Conservation (phyloP, 2,329 filamentous ascomycete species). For the Alternaria sp. region DNA sequence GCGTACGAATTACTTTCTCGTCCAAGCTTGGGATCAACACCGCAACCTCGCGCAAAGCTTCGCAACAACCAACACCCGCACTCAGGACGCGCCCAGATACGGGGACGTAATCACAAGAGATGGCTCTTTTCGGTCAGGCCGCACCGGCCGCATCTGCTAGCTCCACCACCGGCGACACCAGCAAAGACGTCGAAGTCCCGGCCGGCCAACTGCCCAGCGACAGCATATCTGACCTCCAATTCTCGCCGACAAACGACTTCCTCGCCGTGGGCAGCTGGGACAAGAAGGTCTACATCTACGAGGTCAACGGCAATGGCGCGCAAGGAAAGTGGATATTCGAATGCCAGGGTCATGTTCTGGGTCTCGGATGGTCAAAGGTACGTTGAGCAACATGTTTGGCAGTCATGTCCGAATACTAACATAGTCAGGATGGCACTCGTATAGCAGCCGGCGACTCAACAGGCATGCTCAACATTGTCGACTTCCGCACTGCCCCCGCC, state of each 20-base stretch:
- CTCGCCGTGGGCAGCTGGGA: constrained; percentile 95
- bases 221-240: constrained; percentile 85
- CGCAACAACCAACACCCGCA: constrained; percentile 9
- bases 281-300: constrained; percentile 96
- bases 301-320: constrained; percentile 82
- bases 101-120: constrained; percentile 13
- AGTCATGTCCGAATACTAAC: constrained; percentile 16
- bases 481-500: constrained; percentile 64
- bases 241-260: constrained; percentile 78
- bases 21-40: constrained; percentile 1
- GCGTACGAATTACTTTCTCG: constrained; percentile 11
- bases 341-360: constrained; percentile 79
- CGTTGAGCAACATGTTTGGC: constrained; percentile 31
- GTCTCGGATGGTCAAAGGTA: constrained; percentile 88
- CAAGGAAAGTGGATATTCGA: constrained; percentile 86
- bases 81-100: constrained; percentile 8
- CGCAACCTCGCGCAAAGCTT: constrained; percentile 32
- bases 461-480: constrained; percentile 87
- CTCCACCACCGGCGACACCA: constrained; percentile 87
- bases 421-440: constrained; percentile 80
- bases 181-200: constrained; percentile 80
- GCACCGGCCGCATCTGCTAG: constrained; percentile 61
- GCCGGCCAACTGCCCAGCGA: constrained; percentile 76
- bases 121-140: constrained; percentile 69
- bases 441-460: constrained; percentile 87